phyloP scores from a whole-genome alignment of 192 early-diverging fungal species.

The Linnemannia schmuckeri region DNA sequence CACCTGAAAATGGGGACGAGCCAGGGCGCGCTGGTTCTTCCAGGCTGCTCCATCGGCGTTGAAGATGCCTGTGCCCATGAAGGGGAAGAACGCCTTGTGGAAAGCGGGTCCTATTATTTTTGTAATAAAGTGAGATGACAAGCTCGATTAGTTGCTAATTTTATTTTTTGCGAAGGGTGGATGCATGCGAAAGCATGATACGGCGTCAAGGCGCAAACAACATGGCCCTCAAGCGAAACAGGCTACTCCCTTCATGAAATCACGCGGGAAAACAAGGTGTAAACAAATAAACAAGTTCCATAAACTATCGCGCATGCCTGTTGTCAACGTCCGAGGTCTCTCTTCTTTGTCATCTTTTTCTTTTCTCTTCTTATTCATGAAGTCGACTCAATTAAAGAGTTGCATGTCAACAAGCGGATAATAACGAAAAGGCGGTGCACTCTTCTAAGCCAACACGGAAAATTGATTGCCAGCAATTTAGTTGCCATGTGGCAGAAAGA shows the following conservation, averaged over 20 bases:
- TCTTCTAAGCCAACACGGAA: not conserved
- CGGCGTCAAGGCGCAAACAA: not conserved
- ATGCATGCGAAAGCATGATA: not conserved
- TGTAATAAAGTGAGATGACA: not conserved
- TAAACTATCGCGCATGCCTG: not conserved
- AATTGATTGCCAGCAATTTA: not conserved
- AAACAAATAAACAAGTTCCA: not conserved
- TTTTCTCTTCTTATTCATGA: not conserved
- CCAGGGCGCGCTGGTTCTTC: constrained; percentile 53
- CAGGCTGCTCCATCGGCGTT: constrained; percentile 48
- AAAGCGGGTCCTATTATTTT: constrained; percentile 24
- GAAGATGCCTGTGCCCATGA: constrained; percentile 56
- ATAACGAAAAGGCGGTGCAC: not conserved
- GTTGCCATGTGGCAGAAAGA: not conserved
- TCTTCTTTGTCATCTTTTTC: not conserved
- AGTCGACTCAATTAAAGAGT: not conserved
- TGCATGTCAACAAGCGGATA: not conserved
- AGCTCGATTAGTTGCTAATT: not conserved
- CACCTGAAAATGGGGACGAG: constrained; percentile 53
- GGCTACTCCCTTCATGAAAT: not conserved
- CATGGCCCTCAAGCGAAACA: not conserved
- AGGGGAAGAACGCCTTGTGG: constrained; percentile 45
- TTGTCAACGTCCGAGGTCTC: not conserved
- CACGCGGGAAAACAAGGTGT: not conserved
- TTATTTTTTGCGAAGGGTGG: not conserved